Conservation (phyloP, 176 grass and related monocot species). For the Avena sativa region DNA sequence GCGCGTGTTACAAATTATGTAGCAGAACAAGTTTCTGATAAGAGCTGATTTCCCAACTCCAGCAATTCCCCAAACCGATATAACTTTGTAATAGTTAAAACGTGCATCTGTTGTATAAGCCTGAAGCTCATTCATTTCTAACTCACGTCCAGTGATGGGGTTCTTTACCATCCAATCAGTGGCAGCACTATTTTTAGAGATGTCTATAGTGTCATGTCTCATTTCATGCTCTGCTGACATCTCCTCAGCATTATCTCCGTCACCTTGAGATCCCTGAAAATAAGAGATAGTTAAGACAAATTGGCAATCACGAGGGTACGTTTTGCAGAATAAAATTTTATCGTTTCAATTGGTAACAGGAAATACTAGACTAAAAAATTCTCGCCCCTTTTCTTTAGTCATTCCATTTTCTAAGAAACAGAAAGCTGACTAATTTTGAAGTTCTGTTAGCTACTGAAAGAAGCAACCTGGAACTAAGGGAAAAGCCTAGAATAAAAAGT, state of each 20-base stretch:
- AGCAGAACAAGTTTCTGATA: background rate
- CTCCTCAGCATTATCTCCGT: background rate
- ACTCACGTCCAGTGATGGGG: background rate
- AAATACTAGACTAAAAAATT: too few species aligned
- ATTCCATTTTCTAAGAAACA: too few species aligned
- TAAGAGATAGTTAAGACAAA: background rate
- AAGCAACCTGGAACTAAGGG: too few species aligned
- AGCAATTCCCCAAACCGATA: constrained; percentile 31
- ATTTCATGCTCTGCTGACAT: background rate
- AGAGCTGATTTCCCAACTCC: constrained; percentile 30
- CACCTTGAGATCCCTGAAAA: background rate
- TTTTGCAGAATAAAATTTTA: background rate
- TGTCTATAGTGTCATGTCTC: background rate
- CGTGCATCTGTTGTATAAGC: background rate
- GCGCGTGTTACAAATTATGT: fast-evolving
- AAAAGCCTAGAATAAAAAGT: too few species aligned
- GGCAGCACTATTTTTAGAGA: background rate
- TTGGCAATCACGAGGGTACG: background rate
- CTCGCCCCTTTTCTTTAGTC: too few species aligned
- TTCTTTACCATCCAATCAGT: fast-evolving
- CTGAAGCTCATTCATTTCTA: background rate
- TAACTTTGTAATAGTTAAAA: background rate
- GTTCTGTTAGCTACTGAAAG: too few species aligned
- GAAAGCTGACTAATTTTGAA: too few species aligned
- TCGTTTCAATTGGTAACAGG: too few species aligned